A percentile compares a stretch with the other conserved stretches of the same genome.
Evolutionary conservation across 352 stramenopile genomes (phyloP).

Genomic region (Globisporangium paddicum): DNA sequence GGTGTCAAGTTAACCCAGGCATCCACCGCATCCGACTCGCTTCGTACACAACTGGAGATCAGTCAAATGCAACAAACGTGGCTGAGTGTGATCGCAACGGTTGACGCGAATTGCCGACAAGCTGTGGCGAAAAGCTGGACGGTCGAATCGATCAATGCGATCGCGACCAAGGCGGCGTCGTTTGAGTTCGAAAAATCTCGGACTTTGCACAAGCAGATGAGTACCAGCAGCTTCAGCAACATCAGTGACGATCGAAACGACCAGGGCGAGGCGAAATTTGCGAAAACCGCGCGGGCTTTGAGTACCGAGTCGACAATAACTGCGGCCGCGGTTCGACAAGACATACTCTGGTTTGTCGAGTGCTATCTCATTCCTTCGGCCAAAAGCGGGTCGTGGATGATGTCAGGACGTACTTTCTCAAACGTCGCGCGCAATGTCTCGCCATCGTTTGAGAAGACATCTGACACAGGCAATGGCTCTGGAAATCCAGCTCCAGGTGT

Average conservation of each 20-base stretch:
- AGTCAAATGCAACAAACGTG: conserved; percentile 28
- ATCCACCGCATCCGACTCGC: conserved; percentile 7
- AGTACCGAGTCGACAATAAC: conserved; percentile 11
- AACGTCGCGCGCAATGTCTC: neutral
- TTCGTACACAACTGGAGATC: conserved; percentile 23
- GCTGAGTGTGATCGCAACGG: conserved; percentile 31
- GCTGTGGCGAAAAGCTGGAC: conserved; percentile 30
- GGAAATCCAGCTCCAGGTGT: conserved; percentile 33
- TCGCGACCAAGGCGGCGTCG: conserved; percentile 21
- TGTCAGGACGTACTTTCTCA: conserved; percentile 24
- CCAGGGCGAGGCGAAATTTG: conserved; percentile 2
- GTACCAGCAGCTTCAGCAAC: conserved; percentile 13
- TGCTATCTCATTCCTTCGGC: conserved; percentile 42
- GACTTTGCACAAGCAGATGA: neutral
- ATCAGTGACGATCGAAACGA: conserved; percentile 11
- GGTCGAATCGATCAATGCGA: conserved; percentile 27
- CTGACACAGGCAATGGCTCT: too few species aligned
- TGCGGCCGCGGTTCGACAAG: conserved; percentile 10
- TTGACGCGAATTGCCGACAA: conserved; percentile 40
- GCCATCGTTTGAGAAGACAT: neutral
- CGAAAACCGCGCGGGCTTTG: conserved; percentile 10
- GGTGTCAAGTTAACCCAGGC: neutral
- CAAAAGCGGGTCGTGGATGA: conserved; percentile 26
- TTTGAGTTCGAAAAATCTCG: conserved; percentile 12
- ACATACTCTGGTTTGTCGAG: conserved; percentile 45